Evolutionary conservation across 1,139 yeast genomes (phyloP), one percentile per base, ranked within the genome.

Genomic region (Candida smagusa): DNA sequence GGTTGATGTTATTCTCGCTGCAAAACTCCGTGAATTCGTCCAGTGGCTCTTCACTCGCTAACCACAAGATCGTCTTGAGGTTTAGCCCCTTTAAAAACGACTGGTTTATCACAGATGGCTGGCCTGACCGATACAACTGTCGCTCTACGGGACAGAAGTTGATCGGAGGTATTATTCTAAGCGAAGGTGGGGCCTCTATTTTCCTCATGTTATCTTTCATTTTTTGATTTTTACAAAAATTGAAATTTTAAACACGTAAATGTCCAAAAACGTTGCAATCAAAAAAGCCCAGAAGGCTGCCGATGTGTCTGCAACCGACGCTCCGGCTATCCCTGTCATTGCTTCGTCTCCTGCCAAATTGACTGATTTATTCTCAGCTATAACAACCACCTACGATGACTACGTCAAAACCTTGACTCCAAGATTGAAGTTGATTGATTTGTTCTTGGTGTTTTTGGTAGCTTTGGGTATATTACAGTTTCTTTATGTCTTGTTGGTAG

Each of bases 121-220:
- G 97, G 0, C 97, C 97, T 9, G 94, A 82, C 32, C 98, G 67
- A 59, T 89, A 92, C 35, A 92, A 66, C 48, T 82, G 81, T 40
- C 81, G 74, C 54, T 92, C 97, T 9, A 92, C 97, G 1, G 97
- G 96, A 48, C 96, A 85, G 58, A 92, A 92, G 61, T 92, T 92
- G 46, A 89, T 65, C 1, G 98, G 98, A 2, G 98, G 97, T 4
- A 92, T 90, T 35, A 88, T 82, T 31, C 90, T 65, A 41, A 78
- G 64, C 32, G 70, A 55, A 7, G 90, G 89, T 1, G 84, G 78
- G 21, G 47, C 35, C 21, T 37, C 37, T 12, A 50, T 44, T 38
- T 45, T 58, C 52, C 21, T 55, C 45, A 19, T 16, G 19, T 16
- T 16, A 16, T 16, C 19, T 16, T 16, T 16, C 19, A 16, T 4